phyloP scores from a whole-genome alignment of 805 yeast species.

The Pichia ethanolica region DNA sequence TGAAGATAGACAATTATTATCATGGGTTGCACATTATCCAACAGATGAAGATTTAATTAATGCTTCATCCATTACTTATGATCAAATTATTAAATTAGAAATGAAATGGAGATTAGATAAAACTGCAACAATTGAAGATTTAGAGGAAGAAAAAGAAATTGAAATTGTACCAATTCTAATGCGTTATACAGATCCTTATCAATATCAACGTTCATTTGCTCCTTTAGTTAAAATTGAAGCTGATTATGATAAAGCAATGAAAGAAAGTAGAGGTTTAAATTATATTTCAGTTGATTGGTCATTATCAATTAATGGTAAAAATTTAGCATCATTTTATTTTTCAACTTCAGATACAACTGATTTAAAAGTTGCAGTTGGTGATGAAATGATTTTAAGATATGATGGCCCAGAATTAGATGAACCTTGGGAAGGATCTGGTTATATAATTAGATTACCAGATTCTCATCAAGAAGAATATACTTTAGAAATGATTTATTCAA shows the following conservation, averaged over 20 bases:
- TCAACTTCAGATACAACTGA: slow-evolving; percentile 61
- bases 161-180: slow-evolving; percentile 65
- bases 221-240: slow-evolving; percentile 80
- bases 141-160: slow-evolving; percentile 40
- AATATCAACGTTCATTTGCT: slow-evolving; percentile 78
- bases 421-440: slow-evolving; percentile 71
- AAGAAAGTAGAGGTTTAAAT: slow-evolving; percentile 71
- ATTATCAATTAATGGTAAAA: slow-evolving; percentile 53
- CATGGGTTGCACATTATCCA: slow-evolving; percentile 78
- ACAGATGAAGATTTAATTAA: slow-evolving; percentile 52
- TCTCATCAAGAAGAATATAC: slow-evolving; percentile 61
- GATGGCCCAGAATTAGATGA: slow-evolving; percentile 42
- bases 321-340: slow-evolving; percentile 60
- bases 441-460: slow-evolving; percentile 63
- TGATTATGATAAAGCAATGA: slow-evolving; percentile 64
- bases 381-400: slow-evolving; percentile 65
- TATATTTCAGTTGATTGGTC: slow-evolving; percentile 73
- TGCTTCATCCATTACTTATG: slow-evolving; percentile 48
- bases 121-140: slow-evolving; percentile 63
- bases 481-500: slow-evolving; percentile 47
- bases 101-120: slow-evolving; percentile 73
- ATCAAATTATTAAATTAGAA: slow-evolving; percentile 67
- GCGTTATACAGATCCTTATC: slow-evolving; percentile 75
- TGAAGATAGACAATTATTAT: slow-evolving; percentile 65
- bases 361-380: slow-evolving; percentile 74